phyloP scores from a whole-genome alignment of 2,329 filamentous ascomycete genomes.

The Polychaeton citri region DNA sequence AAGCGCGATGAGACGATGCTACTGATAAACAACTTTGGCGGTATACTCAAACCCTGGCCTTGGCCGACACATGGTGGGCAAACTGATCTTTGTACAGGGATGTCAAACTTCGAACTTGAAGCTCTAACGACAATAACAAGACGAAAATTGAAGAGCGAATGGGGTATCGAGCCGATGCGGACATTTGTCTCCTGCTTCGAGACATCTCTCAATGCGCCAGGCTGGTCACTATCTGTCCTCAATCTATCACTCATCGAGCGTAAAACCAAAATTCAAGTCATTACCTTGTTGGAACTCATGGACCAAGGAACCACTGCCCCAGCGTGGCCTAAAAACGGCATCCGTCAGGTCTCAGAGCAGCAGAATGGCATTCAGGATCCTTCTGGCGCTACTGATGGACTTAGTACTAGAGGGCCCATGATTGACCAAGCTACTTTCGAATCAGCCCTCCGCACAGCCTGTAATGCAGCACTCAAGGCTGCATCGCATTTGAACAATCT shows the following conservation, averaged over 20 bases:
- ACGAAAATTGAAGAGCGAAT: constrained; percentile 30
- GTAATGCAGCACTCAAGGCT: constrained; percentile 38
- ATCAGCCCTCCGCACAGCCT: constrained; percentile 27
- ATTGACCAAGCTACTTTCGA: constrained; percentile 20
- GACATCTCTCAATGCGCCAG: constrained; percentile 42
- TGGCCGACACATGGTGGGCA: too few relatives aligned
- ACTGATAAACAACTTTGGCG: constrained; percentile 38
- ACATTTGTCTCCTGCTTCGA: constrained; percentile 38
- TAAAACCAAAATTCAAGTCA: constrained; percentile 23
- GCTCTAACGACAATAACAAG: constrained; percentile 30
- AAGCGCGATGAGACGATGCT: constrained; percentile 31
- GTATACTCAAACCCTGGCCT: too few relatives aligned
- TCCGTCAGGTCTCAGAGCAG: constrained; percentile 12
- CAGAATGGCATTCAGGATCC: constrained; percentile 9
- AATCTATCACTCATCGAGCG: constrained; percentile 36
- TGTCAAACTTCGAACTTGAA: constrained; percentile 35
- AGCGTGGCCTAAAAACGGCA: constrained; percentile 38
- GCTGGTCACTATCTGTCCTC: constrained; percentile 42
- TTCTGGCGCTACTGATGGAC: constrained; percentile 24
- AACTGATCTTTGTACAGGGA: too few relatives aligned
- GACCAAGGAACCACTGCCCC: constrained; percentile 39
- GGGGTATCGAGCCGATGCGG: constrained; percentile 34
- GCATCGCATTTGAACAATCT: constrained; percentile 51
- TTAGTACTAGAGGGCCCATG: constrained; percentile 11
- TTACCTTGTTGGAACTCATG: constrained; percentile 34